Base-by-base conservation (phyloP, 768 basidiomycete species). In the Psilocybe cubensis region DNA sequence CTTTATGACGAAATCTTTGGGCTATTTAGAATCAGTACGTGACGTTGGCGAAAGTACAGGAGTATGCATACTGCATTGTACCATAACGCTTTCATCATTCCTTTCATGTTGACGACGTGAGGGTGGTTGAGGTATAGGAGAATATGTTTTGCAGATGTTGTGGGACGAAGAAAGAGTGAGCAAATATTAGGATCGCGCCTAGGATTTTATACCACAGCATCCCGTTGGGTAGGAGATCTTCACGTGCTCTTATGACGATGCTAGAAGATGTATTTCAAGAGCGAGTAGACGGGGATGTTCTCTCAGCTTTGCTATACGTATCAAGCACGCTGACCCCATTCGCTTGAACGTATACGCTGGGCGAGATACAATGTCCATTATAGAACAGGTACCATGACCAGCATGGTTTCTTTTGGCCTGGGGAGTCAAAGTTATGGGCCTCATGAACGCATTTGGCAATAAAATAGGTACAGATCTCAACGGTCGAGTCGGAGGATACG, bases 61-160 rank as follows among this genome's bases (percentile, higher is more conserved):
- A 81, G 64, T 81, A 83, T 52, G 70, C 86, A 40, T 62, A 90
- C 89, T 60, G 78, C 78, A 65, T 80, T 80, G 74, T 91, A 92
- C 76, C 82, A 91, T 63, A 91, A 73, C 17, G 90, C 90, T 72
- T 84, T 83, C 90, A 92, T 92, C 23, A 77, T 83, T 72, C 80
- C 83, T 69, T 84, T 68, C 83, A 85, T 85, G 66, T 58, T 60
- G 54, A 29, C 14, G 35, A 41, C 24, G 50, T 52, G 9, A 45
- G 51, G 33, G 60, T 25, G 44, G 41, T 4, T 44, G n/a, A n/a
- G n/a, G n/a, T n/a, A n/a, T n/a, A 28, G 31, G 33, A 23, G 24
- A 33, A 10, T 14, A 21, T 9, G 24, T 42, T 38, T 14, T 14
- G 12, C n/a, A 4, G 35, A 38, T 38, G 35, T 38, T 1, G n/a